A percentile compares a stretch with the other conserved stretches of the same genome.
Evolutionary conservation across 2,329 filamentous ascomycete species (phyloP).

Genomic region (Graphilbum ipis-grandicollis): DNA sequence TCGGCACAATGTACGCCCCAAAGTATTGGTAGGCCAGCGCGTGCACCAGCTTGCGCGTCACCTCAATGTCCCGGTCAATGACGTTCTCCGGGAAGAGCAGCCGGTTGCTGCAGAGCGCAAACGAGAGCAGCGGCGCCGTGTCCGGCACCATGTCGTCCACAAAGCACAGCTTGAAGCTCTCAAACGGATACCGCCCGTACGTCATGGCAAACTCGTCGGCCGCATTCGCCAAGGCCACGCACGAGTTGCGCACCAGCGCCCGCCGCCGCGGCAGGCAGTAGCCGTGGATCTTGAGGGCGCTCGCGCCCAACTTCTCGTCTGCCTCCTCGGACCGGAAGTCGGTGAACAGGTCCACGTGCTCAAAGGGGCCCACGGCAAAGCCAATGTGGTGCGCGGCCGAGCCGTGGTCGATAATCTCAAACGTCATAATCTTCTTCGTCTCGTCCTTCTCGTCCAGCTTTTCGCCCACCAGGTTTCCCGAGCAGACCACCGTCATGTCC

Average conservation of each 20-base stretch:
- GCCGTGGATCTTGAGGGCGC: constrained; percentile 74
- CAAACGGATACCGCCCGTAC: constrained; percentile 81
- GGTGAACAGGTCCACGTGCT: constrained; percentile 70
- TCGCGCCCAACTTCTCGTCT: constrained; percentile 76
- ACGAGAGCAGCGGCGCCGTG: constrained; percentile 58
- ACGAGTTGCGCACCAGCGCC: constrained; percentile 74
- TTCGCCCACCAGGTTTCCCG: constrained; percentile 77
- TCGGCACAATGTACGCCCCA: constrained; percentile 79
- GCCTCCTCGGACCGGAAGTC: constrained; percentile 82
- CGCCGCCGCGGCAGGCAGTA: constrained; percentile 77
- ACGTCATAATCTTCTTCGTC: constrained; percentile 74
- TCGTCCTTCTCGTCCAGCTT: constrained; percentile 58
- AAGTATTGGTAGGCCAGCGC: constrained; percentile 86
- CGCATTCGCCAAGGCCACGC: constrained; percentile 65
- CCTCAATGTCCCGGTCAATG: constrained; percentile 69
- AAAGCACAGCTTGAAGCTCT: constrained; percentile 85
- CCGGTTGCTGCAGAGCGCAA: constrained; percentile 75
- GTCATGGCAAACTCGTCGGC: constrained; percentile 83
- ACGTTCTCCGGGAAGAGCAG: constrained; percentile 73
- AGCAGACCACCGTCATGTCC: constrained; percentile 82
- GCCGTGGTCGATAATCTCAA: constrained; percentile 45
- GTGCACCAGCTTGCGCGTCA: constrained; percentile 65
- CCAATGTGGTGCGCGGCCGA: constrained; percentile 77
- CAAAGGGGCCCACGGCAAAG: constrained; percentile 87
- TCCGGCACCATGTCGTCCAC: constrained; percentile 75